Percentiles rank a stretch among this genome's conserved stretches.
phyloP scores from a whole-genome alignment of 768 basidiomycete genomes.

The Lactarius indigo region DNA sequence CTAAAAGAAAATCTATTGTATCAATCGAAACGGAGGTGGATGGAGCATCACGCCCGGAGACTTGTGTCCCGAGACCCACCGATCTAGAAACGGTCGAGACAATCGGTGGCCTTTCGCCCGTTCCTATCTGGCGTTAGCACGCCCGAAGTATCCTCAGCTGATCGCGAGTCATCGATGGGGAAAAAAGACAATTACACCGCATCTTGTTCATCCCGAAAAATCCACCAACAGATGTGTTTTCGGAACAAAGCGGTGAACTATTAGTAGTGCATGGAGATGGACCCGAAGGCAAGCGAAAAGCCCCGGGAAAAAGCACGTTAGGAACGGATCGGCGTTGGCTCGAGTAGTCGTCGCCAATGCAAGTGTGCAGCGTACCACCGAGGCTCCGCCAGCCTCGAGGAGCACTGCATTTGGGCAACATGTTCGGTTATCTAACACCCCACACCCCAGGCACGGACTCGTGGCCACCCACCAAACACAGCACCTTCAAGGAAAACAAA shows the following conservation, averaged over 20 bases:
- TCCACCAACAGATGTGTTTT: not conserved
- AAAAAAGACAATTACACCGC: constrained; percentile 10
- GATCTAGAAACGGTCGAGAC: not conserved
- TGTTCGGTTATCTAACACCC: constrained; percentile 12
- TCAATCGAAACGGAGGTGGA: constrained; percentile 11
- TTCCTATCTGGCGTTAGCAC: constrained; percentile 20
- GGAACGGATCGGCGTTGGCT: not conserved
- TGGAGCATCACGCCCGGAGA: constrained; percentile 16
- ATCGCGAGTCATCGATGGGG: constrained; percentile 3
- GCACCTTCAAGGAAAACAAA: constrained; percentile 10
- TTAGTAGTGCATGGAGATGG: not conserved
- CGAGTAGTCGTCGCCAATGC: not conserved
- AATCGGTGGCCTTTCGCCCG: not conserved
- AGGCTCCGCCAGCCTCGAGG: constrained; percentile 8
- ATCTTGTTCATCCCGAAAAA: not conserved
- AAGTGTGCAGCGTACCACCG: not conserved
- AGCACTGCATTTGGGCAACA: constrained; percentile 20
- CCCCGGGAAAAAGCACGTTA: not conserved
- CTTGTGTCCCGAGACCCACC: constrained; percentile 12
- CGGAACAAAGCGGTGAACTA: constrained; percentile 1
- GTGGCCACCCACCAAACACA: constrained; percentile 7
- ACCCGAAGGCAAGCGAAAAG: not conserved
- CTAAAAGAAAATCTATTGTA: constrained; percentile 15
- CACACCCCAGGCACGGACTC: constrained; percentile 12
- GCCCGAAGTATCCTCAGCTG: not conserved